Percentiles rank a stretch among this genome's conserved stretches.
phyloP scores from a whole-genome alignment of 768 basidiomycete genomes.

The Infundibulicybe gibba region DNA sequence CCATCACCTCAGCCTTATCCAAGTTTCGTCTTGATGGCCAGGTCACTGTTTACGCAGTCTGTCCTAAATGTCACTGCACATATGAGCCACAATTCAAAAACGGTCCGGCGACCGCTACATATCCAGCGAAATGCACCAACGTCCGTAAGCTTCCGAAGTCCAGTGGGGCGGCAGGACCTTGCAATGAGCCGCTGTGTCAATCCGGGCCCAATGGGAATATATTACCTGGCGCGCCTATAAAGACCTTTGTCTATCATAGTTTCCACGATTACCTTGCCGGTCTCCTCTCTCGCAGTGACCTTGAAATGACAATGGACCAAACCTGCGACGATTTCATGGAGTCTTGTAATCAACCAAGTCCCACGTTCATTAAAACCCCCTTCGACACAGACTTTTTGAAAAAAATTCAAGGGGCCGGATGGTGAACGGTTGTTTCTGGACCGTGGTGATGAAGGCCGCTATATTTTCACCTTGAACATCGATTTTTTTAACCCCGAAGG shows the following conservation, averaged over 20 bases:
- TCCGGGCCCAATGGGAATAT: background rate
- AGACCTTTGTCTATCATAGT: slow-evolving; percentile 5
- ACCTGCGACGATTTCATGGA: slow-evolving; percentile 6
- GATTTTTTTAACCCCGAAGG: slow-evolving; percentile 32
- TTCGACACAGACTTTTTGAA: slow-evolving; percentile 3
- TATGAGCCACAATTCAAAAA: slow-evolving; percentile 6
- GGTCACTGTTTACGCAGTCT: slow-evolving; percentile 11
- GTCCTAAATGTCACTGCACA: slow-evolving; percentile 11
- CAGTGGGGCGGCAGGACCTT: no score
- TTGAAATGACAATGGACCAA: slow-evolving; percentile 1
- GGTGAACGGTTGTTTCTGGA: slow-evolving; percentile 1
- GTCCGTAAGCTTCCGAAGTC: no score
- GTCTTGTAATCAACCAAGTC: background rate
- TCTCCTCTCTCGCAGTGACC: slow-evolving; percentile 3
- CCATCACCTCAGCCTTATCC: slow-evolving; percentile 6
- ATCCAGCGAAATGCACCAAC: slow-evolving; percentile 3
- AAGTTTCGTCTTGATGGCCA: slow-evolving; percentile 7
- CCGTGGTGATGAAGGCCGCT: slow-evolving; percentile 1
- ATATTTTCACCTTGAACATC: slow-evolving; percentile 21
- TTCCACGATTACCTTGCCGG: slow-evolving; percentile 7
- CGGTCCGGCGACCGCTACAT: background rate
- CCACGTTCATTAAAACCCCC: background rate
- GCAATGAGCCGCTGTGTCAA: background rate
- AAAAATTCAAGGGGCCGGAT: slow-evolving; percentile 1
- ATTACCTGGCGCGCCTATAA: slow-evolving; percentile 6